These are phyloP conservation scores for Penicillium sumatraense DNA, from an alignment of 2,329 filamentous ascomycete genomes.

Conservation along the genomic window DNA sequence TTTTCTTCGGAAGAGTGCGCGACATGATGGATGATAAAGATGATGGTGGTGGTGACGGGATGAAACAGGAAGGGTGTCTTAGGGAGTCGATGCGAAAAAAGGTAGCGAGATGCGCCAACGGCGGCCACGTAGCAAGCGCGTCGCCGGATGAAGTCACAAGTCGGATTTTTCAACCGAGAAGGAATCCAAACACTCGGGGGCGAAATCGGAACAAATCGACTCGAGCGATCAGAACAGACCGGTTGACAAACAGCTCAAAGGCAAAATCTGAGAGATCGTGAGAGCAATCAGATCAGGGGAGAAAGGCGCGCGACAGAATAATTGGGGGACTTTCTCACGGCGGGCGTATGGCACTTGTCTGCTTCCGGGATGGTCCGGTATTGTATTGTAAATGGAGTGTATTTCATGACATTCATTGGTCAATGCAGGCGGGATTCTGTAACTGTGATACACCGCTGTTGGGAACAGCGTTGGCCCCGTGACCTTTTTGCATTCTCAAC, in stretches of 20 bases:
- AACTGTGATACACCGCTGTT: conserved; percentile 5
- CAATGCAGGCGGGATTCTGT: neutral
- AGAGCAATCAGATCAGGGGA: conserved; percentile 28
- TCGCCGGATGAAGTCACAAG: conserved; percentile 26
- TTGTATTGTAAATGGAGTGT: conserved; percentile 9
- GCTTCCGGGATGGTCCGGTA: conserved; percentile 31
- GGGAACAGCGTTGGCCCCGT: conserved; percentile 22
- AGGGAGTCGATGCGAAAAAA: conserved; percentile 20
- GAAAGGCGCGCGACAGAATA: conserved; percentile 24
- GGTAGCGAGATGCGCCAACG: conserved; percentile 37
- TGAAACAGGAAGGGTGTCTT: conserved; percentile 9
- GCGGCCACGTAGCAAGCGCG: conserved; percentile 52
- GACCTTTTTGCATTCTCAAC: conserved; percentile 13
- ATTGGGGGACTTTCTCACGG: neutral
- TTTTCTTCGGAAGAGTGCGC: conserved; percentile 51
- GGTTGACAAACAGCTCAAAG: conserved; percentile 6
- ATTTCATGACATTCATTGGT: conserved; percentile 10
- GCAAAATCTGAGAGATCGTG: conserved; percentile 7
- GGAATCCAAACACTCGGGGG: neutral
- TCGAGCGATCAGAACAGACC: neutral
- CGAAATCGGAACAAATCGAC: conserved; percentile 3
- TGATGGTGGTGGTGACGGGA: conserved; percentile 16
- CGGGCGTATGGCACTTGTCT: conserved; percentile 22
- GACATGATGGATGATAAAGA: conserved; percentile 38
- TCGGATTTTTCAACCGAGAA: conserved; percentile 26